Evolutionary conservation across 208 protist species (phyloP).

Genomic region (Lotmaria passim): DNA sequence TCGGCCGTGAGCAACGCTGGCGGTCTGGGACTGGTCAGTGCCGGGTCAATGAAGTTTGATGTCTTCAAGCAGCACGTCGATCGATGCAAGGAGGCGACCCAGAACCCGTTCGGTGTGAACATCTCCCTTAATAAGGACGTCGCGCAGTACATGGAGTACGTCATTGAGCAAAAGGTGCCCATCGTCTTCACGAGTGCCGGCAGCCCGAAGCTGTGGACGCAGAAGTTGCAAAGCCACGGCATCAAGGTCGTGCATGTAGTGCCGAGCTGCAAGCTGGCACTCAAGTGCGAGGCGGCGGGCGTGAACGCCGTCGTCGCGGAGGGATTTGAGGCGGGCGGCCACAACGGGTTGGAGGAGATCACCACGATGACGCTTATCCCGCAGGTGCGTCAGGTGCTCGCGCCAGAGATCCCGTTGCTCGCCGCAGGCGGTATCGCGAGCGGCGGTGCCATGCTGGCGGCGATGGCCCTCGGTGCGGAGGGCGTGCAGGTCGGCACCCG

Average conservation of each 20-base stretch:
- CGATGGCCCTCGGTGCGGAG: slow-evolving; percentile 78
- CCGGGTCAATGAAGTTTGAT: slow-evolving; percentile 75
- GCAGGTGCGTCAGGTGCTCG: slow-evolving; percentile 53
- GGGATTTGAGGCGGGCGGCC: slow-evolving; percentile 80
- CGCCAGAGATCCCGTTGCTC: slow-evolving; percentile 72
- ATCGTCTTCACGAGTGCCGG: slow-evolving; percentile 90
- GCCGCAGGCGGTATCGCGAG: slow-evolving; percentile 73
- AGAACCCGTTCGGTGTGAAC: slow-evolving; percentile 87
- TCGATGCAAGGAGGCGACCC: slow-evolving; percentile 43
- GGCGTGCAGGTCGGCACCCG: slow-evolving; percentile 81
- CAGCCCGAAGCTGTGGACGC: slow-evolving; percentile 74
- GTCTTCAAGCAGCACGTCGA: slow-evolving; percentile 64
- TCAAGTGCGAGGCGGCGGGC: slow-evolving; percentile 71
- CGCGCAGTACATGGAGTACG: slow-evolving; percentile 48
- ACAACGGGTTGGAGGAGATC: slow-evolving; percentile 74
- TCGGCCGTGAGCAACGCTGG: slow-evolving; percentile 87
- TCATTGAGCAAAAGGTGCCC: slow-evolving; percentile 86
- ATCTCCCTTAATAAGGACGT: slow-evolving; percentile 54
- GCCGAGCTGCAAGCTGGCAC: slow-evolving; percentile 74
- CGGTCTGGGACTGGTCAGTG: slow-evolving; percentile 84
- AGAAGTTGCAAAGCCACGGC: slow-evolving; percentile 69
- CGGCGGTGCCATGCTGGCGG: slow-evolving; percentile 61
- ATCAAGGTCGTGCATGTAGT: slow-evolving; percentile 85
- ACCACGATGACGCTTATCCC: slow-evolving; percentile 73
- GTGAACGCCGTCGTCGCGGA: slow-evolving; percentile 83